Evolutionary conservation across 139 green algal genomes (phyloP), one percentile per base, ranked within the genome.

Genomic region (Gonium pectorale): DNA sequence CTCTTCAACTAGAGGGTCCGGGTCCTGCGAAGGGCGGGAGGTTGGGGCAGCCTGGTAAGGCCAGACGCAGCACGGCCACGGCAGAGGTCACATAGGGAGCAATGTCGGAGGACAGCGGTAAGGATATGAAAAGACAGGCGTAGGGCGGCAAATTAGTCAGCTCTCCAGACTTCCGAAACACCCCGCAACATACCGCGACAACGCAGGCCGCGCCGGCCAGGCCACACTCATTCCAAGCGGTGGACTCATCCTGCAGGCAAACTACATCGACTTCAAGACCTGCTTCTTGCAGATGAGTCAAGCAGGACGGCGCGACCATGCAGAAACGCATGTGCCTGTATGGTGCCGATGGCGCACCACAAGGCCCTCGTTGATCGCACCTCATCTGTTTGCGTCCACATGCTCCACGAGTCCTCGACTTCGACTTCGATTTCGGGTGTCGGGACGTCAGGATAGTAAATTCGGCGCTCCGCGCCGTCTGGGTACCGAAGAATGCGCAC

Each of bases 401-500:
- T 31, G 62, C 77, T 83, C 77, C 77, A 83, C 9, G 31, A 29
- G 0, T 82, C 75, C n/a, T 83, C 62, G 5, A 64, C 3, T 11
- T 83, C 77, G 0, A 41, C 33, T 31, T 73, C 60, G 0, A 41
- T 38, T 15, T 60, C 74, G 19, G 38, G 27, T 1, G 51, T 62
- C 7, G 43, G 27, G 15, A 22, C 52, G 2, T 27, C 37, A 22
- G 92, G 89, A 60, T 95, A 95, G 21, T 87, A 70, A 40, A 95
- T 92, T 52, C 80, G 77, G 22, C 92, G 72, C 52, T 93, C 91
- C 9, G 72, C 37, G 21, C 92, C 92, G 52, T 93, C 88, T 3
- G 92, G 92, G 51, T 95, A 95, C 8, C 92, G 67, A 38, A 94
- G 81, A 22, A 94, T 71, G 1, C 91, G 87, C 67, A 72, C 75